A percentile compares a stretch with the other conserved stretches of the same genome.
Evolutionary conservation across 768 basidiomycete genomes (phyloP).

Genomic region (Russula sp.): DNA sequence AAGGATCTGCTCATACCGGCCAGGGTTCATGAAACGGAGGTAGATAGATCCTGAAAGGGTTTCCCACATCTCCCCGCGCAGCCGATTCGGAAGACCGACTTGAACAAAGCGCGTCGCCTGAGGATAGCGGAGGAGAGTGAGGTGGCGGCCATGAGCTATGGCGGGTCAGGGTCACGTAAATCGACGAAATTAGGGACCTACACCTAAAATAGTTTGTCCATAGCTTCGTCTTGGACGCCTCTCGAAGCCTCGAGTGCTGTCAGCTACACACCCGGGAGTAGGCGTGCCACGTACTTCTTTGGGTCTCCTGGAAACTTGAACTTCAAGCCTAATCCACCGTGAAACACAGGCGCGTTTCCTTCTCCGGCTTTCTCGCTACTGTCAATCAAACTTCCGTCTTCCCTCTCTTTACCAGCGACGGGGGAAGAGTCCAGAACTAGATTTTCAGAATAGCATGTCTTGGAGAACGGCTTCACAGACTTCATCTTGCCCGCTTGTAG

Average conservation of each 20-base stretch:
- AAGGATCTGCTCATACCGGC: constrained; percentile 72
- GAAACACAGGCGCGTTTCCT: constrained; percentile 55
- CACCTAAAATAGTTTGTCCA: constrained; percentile 87
- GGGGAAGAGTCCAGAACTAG: constrained; percentile 58
- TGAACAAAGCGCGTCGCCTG: constrained; percentile 96
- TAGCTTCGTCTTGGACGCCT: constrained; percentile 92
- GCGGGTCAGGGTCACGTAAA: constrained; percentile 3
- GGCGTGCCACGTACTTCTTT: constrained; percentile 61
- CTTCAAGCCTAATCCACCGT: constrained; percentile 73
- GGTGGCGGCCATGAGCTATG: constrained; percentile 85
- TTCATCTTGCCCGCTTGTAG: constrained; percentile 94
- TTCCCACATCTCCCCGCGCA: constrained; percentile 98
- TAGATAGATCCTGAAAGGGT: constrained; percentile 91
- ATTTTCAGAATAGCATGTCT: constrained; percentile 93
- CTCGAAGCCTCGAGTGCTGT: constrained; percentile 57
- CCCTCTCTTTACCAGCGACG: constrained; percentile 36
- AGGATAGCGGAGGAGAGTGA: constrained; percentile 94
- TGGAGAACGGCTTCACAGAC: constrained; percentile 81
- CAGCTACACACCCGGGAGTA: neutral
- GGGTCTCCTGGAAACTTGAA: constrained; percentile 93
- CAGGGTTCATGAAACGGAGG: constrained; percentile 83
- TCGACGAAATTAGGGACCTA: constrained; percentile 38
- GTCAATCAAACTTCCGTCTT: constrained; percentile 65
- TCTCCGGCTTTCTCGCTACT: constrained; percentile 55
- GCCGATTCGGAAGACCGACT: constrained; percentile 90